Conservation (phyloP, 176 grass and related monocot species). For the Dactylis glomerata region DNA sequence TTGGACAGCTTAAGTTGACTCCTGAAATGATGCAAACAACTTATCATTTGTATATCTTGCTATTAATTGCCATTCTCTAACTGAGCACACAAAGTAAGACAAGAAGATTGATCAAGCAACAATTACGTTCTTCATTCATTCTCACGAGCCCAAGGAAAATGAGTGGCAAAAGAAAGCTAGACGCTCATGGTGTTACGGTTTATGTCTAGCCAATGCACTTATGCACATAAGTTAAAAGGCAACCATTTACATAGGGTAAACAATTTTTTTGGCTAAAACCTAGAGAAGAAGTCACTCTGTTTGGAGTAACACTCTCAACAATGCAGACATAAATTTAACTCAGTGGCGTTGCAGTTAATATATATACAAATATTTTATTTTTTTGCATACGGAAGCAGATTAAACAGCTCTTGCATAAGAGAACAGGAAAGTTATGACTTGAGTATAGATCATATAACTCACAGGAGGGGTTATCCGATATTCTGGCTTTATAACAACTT, state of each 20-base stretch:
- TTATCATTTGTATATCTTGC: not conserved
- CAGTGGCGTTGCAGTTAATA: not conserved
- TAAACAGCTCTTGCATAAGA: not conserved
- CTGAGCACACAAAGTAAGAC: not conserved
- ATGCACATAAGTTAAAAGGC: not conserved
- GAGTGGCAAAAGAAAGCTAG: not conserved
- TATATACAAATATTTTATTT: too few species aligned
- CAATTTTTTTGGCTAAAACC: not conserved
- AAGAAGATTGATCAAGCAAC: not conserved
- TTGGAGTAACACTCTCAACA: slow-evolving; percentile 1
- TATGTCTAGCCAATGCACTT: not conserved
- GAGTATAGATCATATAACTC: slow-evolving; percentile 27
- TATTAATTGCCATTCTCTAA: not conserved
- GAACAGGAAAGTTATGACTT: not conserved
- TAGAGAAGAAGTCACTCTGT: not conserved
- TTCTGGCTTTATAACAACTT: slow-evolving; percentile 80
- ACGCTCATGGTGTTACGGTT: not conserved
- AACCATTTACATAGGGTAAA: not conserved
- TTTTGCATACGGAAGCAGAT: not conserved
- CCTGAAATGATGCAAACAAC: not conserved
- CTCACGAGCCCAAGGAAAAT: not conserved
- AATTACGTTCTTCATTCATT: not conserved
- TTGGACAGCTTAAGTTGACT: slow-evolving; percentile 4
- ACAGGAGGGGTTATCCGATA: slow-evolving; percentile 82
- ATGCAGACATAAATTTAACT: not conserved